phyloP scores from a whole-genome alignment of 2,329 filamentous ascomycete species.

The Pestalotiopsis sp. region DNA sequence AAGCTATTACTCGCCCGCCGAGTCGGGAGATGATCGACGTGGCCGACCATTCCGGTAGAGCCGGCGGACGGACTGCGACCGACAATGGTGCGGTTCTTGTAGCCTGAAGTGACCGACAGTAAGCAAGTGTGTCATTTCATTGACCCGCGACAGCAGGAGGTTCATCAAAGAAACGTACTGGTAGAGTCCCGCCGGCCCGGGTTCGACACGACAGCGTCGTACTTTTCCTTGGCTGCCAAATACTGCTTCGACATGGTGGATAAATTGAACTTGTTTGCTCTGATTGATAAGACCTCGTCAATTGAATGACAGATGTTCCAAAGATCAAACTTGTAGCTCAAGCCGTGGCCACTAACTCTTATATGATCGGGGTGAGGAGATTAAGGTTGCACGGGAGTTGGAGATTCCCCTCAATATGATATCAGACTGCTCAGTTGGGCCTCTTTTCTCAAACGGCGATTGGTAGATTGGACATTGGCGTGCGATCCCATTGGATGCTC shows the following conservation, averaged over 20 bases:
- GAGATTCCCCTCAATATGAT: slow-evolving; percentile 5
- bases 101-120: slow-evolving; percentile 19
- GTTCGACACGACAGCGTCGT: slow-evolving; percentile 33
- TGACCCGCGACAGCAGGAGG: too few relatives aligned
- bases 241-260: slow-evolving; percentile 34
- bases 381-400: slow-evolving; percentile 1
- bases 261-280: too few relatives aligned
- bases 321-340: neutral
- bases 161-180: slow-evolving; percentile 22
- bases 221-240: slow-evolving; percentile 34
- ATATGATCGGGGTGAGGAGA: neutral
- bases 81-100: slow-evolving; percentile 29
- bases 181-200: slow-evolving; percentile 31
- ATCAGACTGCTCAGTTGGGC: neutral
- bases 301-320: too few relatives aligned
- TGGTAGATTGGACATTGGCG: neutral
- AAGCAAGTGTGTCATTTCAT: slow-evolving; percentile 11
- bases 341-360: neutral
- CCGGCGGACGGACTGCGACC: slow-evolving; percentile 27
- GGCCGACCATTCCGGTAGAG: slow-evolving; percentile 26
- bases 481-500: neutral
- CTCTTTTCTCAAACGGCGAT: neutral
- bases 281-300: too few relatives aligned
- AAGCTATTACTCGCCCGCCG: slow-evolving; percentile 27
- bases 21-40: slow-evolving; percentile 25